Percentiles rank a stretch among this genome's conserved stretches.
These are phyloP conservation scores for Saccharomycopsis sp. DNA, from an alignment of 805 yeast genomes.

Conservation along the genomic window DNA sequence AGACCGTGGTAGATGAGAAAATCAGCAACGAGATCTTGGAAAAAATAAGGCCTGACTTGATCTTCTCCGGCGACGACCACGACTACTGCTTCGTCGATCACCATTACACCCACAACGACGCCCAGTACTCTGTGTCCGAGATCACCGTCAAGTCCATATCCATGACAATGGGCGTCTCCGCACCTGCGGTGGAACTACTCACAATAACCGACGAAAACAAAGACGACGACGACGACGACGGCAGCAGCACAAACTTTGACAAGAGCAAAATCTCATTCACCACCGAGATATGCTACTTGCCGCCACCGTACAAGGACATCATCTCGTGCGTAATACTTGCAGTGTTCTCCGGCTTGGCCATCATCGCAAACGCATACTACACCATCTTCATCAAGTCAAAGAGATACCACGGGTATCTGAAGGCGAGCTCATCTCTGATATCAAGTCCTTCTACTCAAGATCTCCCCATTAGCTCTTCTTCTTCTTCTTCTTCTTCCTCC, in stretches of 20 bases:
- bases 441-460: too few species aligned
- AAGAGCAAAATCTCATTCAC: constrained; percentile 21
- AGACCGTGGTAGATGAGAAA: constrained; percentile 65
- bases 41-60: constrained; percentile 51
- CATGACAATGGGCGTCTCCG: constrained; percentile 82
- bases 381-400: not conserved
- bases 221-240: too few species aligned
- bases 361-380: constrained; percentile 6
- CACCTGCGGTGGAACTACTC: constrained; percentile 80
- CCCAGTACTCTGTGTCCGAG: constrained; percentile 33
- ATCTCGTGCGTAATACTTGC: constrained; percentile 28
- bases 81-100: constrained; percentile 83
- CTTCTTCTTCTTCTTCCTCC: not conserved
- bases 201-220: constrained; percentile 45
- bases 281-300: constrained; percentile 48
- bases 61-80: constrained; percentile 94
- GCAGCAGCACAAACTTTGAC: not conserved
- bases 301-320: constrained; percentile 42
- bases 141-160: constrained; percentile 83
- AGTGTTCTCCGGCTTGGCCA: constrained; percentile 18
- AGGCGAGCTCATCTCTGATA: too few species aligned
- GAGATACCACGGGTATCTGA: constrained; percentile 5
- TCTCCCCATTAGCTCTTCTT: too few species aligned
- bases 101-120: constrained; percentile 24
- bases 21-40: constrained; percentile 50